Evolutionary conservation across 116 monocot genomes (phyloP), one percentile per base, ranked within the genome.

Genomic region (Trichopus zeylanicus): DNA sequence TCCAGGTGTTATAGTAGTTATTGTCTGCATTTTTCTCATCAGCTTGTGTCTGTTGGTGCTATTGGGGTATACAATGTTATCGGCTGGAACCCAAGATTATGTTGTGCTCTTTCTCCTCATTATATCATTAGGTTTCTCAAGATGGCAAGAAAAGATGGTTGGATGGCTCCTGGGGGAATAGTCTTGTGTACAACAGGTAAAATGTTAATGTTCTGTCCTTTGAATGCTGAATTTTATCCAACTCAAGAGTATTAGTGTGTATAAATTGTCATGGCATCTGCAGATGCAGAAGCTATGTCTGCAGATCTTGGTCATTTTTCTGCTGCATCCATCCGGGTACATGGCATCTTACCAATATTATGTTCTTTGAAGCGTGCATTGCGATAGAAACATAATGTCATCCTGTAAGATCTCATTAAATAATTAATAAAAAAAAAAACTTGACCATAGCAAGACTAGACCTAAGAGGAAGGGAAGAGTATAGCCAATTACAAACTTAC

Each of bases 291-390:
- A 66, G 88, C 88, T 16, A 82, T 88, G 79, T 88, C 80, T 67
- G 83, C 88, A 24, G 88, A 88, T 68, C 88, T 83, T 66, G 79
- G 88, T 5, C 88, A 83, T 61, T 88, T 83, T 65, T 71, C 48
- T 51, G 58, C 11, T 48, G 51, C 65, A 51, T 82, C 79, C 12
- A 79, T 88, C 19, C 75, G 71, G 79, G 87, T 87, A 73, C n/a
- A n/a, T n/a, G n/a, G n/a, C n/a, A 29, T 58, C 12, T 34, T 13
- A 42, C n/a, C n/a, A 42, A 16, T n/a, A n/a, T n/a, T n/a, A n/a
- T n/a, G n/a, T n/a, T n/a, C n/a, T n/a, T n/a, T n/a, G n/a, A n/a
- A n/a, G n/a, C n/a, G n/a, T n/a, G n/a, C n/a, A n/a, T n/a, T n/a
- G n/a, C n/a, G n/a, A n/a, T n/a, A n/a, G n/a, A n/a, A n/a, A n/a